Base-by-base conservation (phyloP, 2,329 filamentous ascomycete genomes). In the Aspergillus aculeatinus region DNA sequence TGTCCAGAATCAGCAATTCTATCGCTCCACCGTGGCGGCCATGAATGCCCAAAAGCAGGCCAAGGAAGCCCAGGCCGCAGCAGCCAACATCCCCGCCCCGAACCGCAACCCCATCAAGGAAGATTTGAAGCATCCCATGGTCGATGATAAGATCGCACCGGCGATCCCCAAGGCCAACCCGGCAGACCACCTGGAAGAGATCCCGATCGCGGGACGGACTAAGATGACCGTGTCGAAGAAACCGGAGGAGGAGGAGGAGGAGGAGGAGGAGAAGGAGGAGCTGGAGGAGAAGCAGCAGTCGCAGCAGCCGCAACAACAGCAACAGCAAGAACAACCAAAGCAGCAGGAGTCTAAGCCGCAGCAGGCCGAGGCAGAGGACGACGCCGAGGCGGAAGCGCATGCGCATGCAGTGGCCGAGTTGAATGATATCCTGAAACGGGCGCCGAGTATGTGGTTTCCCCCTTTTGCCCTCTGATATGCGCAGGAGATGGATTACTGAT, bases 381-480 rank as follows among this genome's bases (percentile, higher is more conserved):
- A 82, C 12, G 83, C 87, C 62, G 84, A 88, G 57, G 82, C 59
- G 33, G 61, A 71, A 42, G 68, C 70, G n/a, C 65, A 71, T 42
- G 48, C 60, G 25, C 70, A 74, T 42, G 86, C 89, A 2, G 87
- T 92, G 73, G 77, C 79, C 19, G 90, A 92, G 74, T 77, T 98
- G 63, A 89, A 92, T 70, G 75, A 77, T 7, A 96, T 98, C 52
- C 76, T 98, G 65, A 95, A 93, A 79, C 89, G 87, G 71, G 87
- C 91, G 3, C 92, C 94, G 16, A 88, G 92, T 96, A 85, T 67
- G 85, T 79, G 51, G 35, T 29, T 23, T 51, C 27, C 33, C 27
- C 31, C 14, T 44, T 44, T 35, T 35, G 44, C 27, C 29, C 16
- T 58, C 12, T 56, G 14, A n/a, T 53, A 14, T 25, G 23, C 49